phyloP scores from a whole-genome alignment of 1,139 yeast genomes.

The Geotrichum restrictum region DNA sequence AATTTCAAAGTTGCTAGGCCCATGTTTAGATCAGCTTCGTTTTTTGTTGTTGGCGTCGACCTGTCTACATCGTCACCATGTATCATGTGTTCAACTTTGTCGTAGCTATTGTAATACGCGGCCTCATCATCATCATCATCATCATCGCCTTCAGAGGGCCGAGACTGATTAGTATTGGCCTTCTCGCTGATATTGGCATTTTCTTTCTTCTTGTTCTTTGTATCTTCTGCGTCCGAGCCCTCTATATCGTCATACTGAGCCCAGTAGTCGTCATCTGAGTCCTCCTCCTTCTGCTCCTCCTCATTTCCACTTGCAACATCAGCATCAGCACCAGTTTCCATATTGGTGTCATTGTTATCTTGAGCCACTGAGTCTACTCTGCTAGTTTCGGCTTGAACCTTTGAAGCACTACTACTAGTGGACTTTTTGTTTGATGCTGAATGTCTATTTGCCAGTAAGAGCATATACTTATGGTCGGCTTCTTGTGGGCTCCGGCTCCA shows the following conservation, averaged over 20 bases:
- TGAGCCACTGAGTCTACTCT: too few relatives aligned
- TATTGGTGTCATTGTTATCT: too few relatives aligned
- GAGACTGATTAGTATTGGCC: neutral
- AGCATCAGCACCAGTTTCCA: too few relatives aligned
- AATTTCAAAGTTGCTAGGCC: neutral
- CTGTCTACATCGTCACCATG: conserved; percentile 21
- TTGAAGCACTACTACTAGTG: too few relatives aligned
- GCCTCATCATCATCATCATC: conserved; percentile 22
- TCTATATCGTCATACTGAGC: conserved; percentile 14
- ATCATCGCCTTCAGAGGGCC: neutral
- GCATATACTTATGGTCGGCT: conserved; percentile 6
- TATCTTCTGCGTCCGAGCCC: conserved; percentile 16
- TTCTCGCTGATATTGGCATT: neutral
- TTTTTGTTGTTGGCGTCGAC: neutral
- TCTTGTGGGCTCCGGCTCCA: conserved; percentile 2
- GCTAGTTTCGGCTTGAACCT: too few relatives aligned
- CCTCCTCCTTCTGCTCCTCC: conserved; percentile 1
- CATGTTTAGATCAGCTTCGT: neutral
- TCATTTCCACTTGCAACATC: too few relatives aligned
- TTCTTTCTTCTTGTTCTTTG: neutral
- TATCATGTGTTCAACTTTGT: conserved; percentile 22
- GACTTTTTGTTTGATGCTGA: too few relatives aligned
- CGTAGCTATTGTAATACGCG: conserved; percentile 19
- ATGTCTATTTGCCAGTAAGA: neutral
- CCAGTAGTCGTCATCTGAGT: conserved; percentile 17